Base-by-base conservation (phyloP, 2,329 filamentous ascomycete species). In the Thelonectria olida region DNA sequence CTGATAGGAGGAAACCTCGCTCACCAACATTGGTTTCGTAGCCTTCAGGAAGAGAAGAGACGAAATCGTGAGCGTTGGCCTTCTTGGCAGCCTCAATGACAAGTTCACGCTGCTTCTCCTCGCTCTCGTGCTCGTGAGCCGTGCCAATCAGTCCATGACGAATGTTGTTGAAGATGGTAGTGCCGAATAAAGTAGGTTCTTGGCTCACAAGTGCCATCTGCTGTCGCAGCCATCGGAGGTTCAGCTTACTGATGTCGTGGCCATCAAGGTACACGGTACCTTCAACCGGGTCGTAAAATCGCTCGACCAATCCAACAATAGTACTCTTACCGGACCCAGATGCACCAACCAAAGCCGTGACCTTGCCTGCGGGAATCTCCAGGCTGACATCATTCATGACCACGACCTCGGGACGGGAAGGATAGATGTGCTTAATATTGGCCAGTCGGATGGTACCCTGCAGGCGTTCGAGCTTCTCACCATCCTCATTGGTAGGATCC, bases 1-100 rank as follows among this genome's bases (percentile, higher is more conserved):
- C 96, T 56, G 92, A 97, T 8, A 99, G 84, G 53, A 97, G 80
- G 74, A 97, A 97, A 9, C 96, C 96, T 64, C 94, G 90, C 77
- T 98, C 93, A 58, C 96, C 96, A n/a, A 98, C 95, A 67, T 96
- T 90, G 0, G 96, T 98, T 67, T 97, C 87, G 71, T 98, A 98
- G 2, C 92, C 91, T 68, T 98, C 91, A 0, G 96, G 93, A 1
- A 98, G 85, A 12, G 84, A 79, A 6, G 82, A 86, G 67, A 99
- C 90, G 74, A 99, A 99, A 66, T 97, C 93, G 74, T 98, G 94
- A 1, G 95, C 95, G 69, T 98, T 97, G 13, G 96, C 92, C 84
- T 92, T 96, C 76, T 88, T 92, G 8, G 96, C 92, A 15, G 96
- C 96, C 41, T 92, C 86, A 50, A 91, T 84, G 38, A 98, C 87